A percentile compares a stretch with the other conserved stretches of the same genome.
Evolutionary conservation across 805 yeast genomes (phyloP).

Genomic region (Lipomyces orientalis): DNA sequence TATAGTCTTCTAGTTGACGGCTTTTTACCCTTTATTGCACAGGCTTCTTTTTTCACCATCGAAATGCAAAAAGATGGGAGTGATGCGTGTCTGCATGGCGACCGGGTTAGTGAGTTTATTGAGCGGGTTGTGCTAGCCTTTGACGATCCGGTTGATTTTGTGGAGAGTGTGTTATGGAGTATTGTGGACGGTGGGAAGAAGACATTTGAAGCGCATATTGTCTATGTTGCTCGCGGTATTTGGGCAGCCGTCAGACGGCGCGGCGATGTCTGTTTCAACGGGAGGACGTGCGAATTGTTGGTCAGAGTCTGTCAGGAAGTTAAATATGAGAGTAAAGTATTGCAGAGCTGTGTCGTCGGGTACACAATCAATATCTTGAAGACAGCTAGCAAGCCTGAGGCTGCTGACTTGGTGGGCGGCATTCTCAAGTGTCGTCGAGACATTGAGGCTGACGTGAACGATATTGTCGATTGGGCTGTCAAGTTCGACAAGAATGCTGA

Average conservation of each 20-base stretch:
- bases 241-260: background rate
- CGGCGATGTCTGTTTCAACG: background rate
- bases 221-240: slow-evolving; percentile 20
- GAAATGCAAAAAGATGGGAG: background rate
- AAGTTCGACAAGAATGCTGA: background rate
- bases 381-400: background rate
- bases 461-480: background rate
- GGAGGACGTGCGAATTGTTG: background rate
- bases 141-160: slow-evolving; percentile 7
- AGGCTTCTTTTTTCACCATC: slow-evolving; percentile 24
- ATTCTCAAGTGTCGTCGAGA: background rate
- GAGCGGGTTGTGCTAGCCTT: slow-evolving; percentile 29
- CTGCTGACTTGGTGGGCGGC: background rate
- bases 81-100: slow-evolving; percentile 43
- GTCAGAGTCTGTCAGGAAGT: background rate
- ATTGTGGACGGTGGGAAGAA: slow-evolving; percentile 17
- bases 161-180: slow-evolving; percentile 6
- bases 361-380: slow-evolving; percentile 1
- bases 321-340: background rate
- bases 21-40: slow-evolving; percentile 20
- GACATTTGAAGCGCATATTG: slow-evolving; percentile 19
- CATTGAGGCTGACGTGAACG: background rate
- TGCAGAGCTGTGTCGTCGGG: slow-evolving; percentile 2
- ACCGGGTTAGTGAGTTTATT: slow-evolving; percentile 29
- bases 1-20: slow-evolving; percentile 7